Evolutionary conservation across 2,329 filamentous ascomycete genomes (phyloP), one percentile per base, ranked within the genome.

Genomic region (Plenodomus lindquistii): DNA sequence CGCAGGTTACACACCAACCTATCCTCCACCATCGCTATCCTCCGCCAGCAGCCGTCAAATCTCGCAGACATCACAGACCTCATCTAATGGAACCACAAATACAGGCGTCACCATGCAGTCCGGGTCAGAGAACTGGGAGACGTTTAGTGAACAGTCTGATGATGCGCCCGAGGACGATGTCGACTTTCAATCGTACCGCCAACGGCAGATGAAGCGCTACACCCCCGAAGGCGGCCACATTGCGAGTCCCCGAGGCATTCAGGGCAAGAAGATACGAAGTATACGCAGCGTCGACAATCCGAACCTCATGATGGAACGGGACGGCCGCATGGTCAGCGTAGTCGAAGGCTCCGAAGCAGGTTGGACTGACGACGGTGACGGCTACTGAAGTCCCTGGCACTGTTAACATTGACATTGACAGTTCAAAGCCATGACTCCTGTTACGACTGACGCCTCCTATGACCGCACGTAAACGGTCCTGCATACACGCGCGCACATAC

Each of bases 71-170:
- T 90, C 87, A n/a, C 58, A 62, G 39, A 86, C 87, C 1, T 92
- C 89, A 1, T 72, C 70, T 2, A 70, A 61, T 18, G 63, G 62
- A 16, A 71, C 70, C 4, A 66, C 64, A n/a, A 62, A 57, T 16
- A 71, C 61, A 4, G 74, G 77, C 18, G 76, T 76, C n/a, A 90
- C 88, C 1, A 81, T 80, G 18, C 80, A 88, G 20, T 91, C 89
- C 4, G 90, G 89, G 1, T 96, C 90, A 3, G 93, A 97, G 74
- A 97, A 97, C 71, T 97, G 93, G 93, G 93, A 97, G 73, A 96
- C 92, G 9, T 97, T 94, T 63, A 92, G 94, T 61, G 90, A 96
- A 69, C 85, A 82, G 57, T 91, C 87, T 52, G 87, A 91, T 63
- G 84, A 86, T 0, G 52, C 91, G 62, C 79, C 81, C 0, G 72